Base-by-base conservation (phyloP, 2,329 filamentous ascomycete genomes). In the Neurospora crassa region DNA sequence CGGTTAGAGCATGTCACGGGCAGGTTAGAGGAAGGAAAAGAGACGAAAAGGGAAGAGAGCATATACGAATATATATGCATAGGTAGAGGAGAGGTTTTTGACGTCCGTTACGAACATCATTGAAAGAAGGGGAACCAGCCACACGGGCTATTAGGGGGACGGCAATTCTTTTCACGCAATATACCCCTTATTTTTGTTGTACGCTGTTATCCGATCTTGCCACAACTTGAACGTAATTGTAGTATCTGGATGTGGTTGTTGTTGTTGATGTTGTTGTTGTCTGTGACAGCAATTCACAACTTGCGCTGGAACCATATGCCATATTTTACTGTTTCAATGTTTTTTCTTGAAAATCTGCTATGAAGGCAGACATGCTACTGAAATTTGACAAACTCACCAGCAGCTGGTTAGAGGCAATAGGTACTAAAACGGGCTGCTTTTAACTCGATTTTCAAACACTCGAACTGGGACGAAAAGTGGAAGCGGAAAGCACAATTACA, bases 101-200 rank as follows among this genome's bases (percentile, higher is more conserved):
- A 59, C 69, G 73, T 20, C 43, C 68, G 67, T 71, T 29, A 73
- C 67, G 70, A 71, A 45, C 37, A 71, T 72, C 41, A 74, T 67
- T 69, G 70, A 11, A 67, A 68, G 40, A 69, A 40, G 70, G 16
- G 24, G 43, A 69, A 41, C 24, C 37, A 71, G 40, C 16, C 34
- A 10, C 29, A 37, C 59, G 59, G 67, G 69, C 5, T 29, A 63
- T 14, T 63, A 18, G 68, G 43, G 47, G 53, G 68, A 45, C 41
- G 69, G 34, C 43, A 14, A 14, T 72, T 71, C 41, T 42, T 69
- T 72, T 71, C 10, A 12, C 29, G 40, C 24, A 63, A 37, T 71
- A 75, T 75, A 75, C 73, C 74, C 74, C 59, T 67, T 43, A 24
- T 40, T 70, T 71, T 69, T 40, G 20, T 72, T 67, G 37, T 47